Conservation (phyloP, 2,329 filamentous ascomycete species). For the Penicillium sp. region DNA sequence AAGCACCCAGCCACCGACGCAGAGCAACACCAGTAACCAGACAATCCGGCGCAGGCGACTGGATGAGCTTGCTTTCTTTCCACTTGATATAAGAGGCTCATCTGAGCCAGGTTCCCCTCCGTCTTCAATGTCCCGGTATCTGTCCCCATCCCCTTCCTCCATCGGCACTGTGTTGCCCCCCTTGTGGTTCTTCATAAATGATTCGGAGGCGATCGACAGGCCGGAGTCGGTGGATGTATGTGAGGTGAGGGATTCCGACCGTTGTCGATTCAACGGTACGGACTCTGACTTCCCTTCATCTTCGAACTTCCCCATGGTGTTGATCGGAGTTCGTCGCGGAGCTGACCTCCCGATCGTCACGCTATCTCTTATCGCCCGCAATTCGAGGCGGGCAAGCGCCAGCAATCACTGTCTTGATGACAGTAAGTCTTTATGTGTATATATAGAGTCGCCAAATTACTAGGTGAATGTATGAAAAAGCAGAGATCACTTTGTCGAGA, state of each 20-base stretch:
- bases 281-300: conserved; percentile 27
- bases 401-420: background rate
- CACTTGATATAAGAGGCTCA: conserved; percentile 25
- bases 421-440: background rate
- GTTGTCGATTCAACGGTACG: conserved; percentile 27
- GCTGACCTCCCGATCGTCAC: conserved; percentile 13
- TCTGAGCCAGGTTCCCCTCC: conserved; percentile 25
- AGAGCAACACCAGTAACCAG: conserved; percentile 43
- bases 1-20: conserved; percentile 46
- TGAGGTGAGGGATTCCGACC: conserved; percentile 28
- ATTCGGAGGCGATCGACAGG: conserved; percentile 33
- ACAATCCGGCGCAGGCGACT: conserved; percentile 38
- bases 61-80: conserved; percentile 26
- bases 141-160: conserved; percentile 12
- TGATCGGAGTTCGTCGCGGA: conserved; percentile 3
- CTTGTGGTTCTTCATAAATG: conserved; percentile 30
- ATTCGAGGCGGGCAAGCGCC: background rate
- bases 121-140: conserved; percentile 40
- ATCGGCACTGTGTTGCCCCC: conserved; percentile 11
- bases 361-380: conserved; percentile 18
- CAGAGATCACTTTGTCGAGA: background rate
- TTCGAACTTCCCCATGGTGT: conserved; percentile 27
- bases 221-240: conserved; percentile 34
- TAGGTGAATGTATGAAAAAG: background rate
- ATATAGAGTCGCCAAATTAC: background rate